Evolutionary conservation across 2,329 filamentous ascomycete species (phyloP).

Genomic region (Aspergillus ibericus): DNA sequence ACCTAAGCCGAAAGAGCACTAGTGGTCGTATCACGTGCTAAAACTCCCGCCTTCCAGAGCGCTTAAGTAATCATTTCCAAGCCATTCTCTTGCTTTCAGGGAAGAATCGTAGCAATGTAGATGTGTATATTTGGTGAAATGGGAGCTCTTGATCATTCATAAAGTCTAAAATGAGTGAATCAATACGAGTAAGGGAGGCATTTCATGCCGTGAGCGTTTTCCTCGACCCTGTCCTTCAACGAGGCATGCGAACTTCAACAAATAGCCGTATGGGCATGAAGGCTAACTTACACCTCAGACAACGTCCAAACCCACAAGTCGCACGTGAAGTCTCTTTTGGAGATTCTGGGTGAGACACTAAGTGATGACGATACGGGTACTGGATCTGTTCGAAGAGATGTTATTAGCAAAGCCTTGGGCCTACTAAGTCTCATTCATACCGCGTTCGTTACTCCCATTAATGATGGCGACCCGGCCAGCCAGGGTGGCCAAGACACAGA

Average conservation of each 20-base stretch:
- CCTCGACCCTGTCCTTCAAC: slow-evolving; percentile 40
- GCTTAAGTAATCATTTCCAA: slow-evolving; percentile 3
- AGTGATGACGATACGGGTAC: slow-evolving; percentile 14
- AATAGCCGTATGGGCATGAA: slow-evolving; percentile 4
- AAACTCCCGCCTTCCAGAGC: too few relatives aligned
- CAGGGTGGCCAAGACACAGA: slow-evolving; percentile 14
- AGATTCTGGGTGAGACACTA: slow-evolving; percentile 28
- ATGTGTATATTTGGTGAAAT: neutral
- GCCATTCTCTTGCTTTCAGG: neutral
- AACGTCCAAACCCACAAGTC: slow-evolving; percentile 34
- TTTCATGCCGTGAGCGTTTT: slow-evolving; percentile 39
- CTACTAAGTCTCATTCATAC: slow-evolving; percentile 37
- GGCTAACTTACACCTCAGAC: slow-evolving; percentile 38
- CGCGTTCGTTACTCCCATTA: slow-evolving; percentile 32
- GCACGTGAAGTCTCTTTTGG: slow-evolving; percentile 36
- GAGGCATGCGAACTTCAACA: slow-evolving; percentile 38
- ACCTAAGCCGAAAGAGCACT: neutral
- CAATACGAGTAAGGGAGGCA: slow-evolving; percentile 25
- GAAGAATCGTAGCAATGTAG: neutral
- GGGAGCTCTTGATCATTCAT: neutral
- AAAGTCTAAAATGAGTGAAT: slow-evolving; percentile 29
- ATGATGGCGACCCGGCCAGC: slow-evolving; percentile 6
- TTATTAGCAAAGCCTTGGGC: slow-evolving; percentile 37
- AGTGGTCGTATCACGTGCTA: neutral
- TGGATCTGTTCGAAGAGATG: slow-evolving; percentile 23